Conservation (phyloP, 1,284 basidiomycete species). For the Cutaneotrichosporon curvatum region DNA sequence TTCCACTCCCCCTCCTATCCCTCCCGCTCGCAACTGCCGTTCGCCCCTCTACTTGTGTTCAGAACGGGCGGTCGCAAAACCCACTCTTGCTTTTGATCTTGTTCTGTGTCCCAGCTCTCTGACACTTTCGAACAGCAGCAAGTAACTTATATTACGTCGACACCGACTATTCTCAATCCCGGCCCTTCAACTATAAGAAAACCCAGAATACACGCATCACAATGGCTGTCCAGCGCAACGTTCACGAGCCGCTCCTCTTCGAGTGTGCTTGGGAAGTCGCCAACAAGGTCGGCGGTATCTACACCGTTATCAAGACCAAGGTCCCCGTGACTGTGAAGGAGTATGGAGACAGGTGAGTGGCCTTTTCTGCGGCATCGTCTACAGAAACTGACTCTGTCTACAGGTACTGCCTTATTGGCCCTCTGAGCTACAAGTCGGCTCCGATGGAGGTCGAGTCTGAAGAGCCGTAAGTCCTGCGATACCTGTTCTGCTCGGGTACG, state of each 20-base stretch:
- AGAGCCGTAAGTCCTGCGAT: conserved; percentile 59
- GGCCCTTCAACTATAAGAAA: not conserved
- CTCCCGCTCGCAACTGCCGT: too few relatives aligned
- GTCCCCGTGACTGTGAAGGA: conserved; percentile 94
- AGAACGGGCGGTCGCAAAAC: too few relatives aligned
- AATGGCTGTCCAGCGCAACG: conserved; percentile 54
- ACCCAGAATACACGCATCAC: not conserved
- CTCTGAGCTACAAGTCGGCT: conserved; percentile 90
- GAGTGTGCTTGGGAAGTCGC: conserved; percentile 92
- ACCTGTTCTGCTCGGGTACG: not conserved
- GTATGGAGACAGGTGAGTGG: conserved; percentile 51
- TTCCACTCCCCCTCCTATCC: too few relatives aligned
- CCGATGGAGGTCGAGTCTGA: conserved; percentile 96
- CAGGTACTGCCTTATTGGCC: conserved; percentile 88
- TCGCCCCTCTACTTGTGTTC: too few relatives aligned
- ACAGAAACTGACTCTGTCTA: not conserved
- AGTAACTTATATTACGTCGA: too few relatives aligned
- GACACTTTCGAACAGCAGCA: too few relatives aligned
- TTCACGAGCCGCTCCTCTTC: conserved; percentile 70
- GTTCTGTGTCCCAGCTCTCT: too few relatives aligned
- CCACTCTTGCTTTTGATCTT: too few relatives aligned
- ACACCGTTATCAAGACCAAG: conserved; percentile 99
- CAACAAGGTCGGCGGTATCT: conserved; percentile 97
- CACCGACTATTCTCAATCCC: not conserved
- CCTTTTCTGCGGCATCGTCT: not conserved